Conservation (phyloP, 345 rosid species). For the Pistacia vera region DNA sequence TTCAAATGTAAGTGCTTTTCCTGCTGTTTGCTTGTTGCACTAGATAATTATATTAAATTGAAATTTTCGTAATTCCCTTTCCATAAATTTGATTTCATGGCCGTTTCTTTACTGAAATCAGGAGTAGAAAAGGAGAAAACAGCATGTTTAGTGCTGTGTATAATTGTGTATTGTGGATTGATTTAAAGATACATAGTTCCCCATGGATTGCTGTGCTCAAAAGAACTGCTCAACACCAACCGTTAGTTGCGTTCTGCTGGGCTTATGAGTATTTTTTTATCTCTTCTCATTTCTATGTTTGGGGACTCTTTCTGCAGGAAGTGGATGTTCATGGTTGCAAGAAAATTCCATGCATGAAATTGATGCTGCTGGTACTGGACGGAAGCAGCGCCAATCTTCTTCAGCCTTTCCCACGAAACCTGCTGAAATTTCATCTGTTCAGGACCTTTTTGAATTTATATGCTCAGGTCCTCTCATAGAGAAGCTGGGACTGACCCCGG, state of each 20-base stretch:
- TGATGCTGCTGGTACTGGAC: constrained; percentile 16
- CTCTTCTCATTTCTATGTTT: constrained; percentile 8
- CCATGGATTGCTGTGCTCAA: background rate
- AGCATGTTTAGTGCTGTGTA: background rate
- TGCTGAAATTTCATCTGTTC: constrained; percentile 68
- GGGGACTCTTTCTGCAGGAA: constrained; percentile 38
- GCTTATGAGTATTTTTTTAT: too few relatives aligned
- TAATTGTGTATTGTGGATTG: background rate
- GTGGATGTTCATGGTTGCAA: constrained; percentile 60
- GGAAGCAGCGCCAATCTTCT: constrained; percentile 25
- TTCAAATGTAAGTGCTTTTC: background rate
- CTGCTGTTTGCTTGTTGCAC: background rate
- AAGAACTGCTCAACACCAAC: background rate
- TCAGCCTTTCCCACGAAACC: constrained; percentile 46
- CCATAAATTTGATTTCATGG: too few relatives aligned
- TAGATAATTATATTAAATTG: background rate
- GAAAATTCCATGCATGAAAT: constrained; percentile 39
- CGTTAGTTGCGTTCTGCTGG: background rate
- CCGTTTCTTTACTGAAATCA: background rate
- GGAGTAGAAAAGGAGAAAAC: background rate
- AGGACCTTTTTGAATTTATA: constrained; percentile 81
- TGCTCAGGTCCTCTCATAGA: constrained; percentile 83
- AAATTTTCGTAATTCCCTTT: background rate
- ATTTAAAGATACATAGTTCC: background rate
- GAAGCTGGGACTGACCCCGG: constrained; percentile 57